Conservation (phyloP, 1,284 basidiomycete genomes). For the Pterula multifida region DNA sequence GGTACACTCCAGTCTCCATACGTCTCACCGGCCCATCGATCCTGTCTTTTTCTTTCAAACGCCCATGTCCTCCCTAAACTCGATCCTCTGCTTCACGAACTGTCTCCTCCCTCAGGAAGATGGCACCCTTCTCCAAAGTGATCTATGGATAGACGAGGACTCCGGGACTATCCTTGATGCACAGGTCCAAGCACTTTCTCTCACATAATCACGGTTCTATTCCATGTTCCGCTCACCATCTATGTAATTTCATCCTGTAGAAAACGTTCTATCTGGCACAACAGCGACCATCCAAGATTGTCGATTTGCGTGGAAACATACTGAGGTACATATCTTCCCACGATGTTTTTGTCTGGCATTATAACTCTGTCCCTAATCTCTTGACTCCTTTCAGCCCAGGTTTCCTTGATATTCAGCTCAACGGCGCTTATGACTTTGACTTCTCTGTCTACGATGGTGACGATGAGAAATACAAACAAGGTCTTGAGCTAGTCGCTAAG, state of each 20-base stretch:
- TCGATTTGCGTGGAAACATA: conserved; percentile 64
- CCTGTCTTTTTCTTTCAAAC: background rate
- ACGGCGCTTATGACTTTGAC: conserved; percentile 85
- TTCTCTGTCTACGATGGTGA: conserved; percentile 71
- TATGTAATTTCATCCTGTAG: conserved; percentile 18
- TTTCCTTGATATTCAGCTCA: conserved; percentile 72
- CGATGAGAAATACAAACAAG: conserved; percentile 55
- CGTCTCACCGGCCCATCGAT: background rate
- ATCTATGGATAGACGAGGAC: conserved; percentile 67
- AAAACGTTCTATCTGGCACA: conserved; percentile 53
- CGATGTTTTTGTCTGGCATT: conserved; percentile 1
- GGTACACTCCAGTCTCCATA: background rate
- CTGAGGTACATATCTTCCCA: conserved; percentile 36
- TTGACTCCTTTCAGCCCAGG: conserved; percentile 41
- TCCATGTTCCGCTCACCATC: background rate
- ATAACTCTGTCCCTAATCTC: background rate
- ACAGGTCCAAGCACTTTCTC: conserved; percentile 32
- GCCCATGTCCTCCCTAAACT: conserved; percentile 35
- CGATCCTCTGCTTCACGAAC: conserved; percentile 76
- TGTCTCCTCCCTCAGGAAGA: conserved; percentile 68
- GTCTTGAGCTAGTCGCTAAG: conserved; percentile 59
- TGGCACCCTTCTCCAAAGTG: conserved; percentile 54
- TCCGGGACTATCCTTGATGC: conserved; percentile 61
- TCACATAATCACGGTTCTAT: background rate
- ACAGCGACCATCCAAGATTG: conserved; percentile 46